These are phyloP conservation scores for Phallus indusiatus DNA, from an alignment of 768 basidiomycete genomes.

Conservation along the genomic window DNA sequence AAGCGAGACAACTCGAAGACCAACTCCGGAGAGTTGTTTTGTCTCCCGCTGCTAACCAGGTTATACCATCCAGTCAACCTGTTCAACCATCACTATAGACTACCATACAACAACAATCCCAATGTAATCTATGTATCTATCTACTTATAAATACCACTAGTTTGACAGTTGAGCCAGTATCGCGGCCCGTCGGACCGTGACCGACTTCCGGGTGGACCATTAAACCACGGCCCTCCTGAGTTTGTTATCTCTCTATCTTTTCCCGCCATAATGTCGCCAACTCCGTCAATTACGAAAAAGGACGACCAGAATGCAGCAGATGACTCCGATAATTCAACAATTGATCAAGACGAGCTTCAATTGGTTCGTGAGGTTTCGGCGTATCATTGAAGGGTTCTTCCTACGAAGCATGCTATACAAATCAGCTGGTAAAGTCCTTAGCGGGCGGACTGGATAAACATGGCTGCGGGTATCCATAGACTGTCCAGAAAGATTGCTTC, in stretches of 20 bases:
- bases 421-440: conserved; percentile 5
- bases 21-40: conserved; percentile 44
- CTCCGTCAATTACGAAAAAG: background rate
- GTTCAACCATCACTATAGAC: background rate
- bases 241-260: background rate
- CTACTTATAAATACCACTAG: background rate
- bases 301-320: background rate
- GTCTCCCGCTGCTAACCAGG: conserved; percentile 48
- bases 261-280: background rate
- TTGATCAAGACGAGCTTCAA: conserved; percentile 43
- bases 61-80: conserved; percentile 30
- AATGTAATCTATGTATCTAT: background rate
- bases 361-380: conserved; percentile 37
- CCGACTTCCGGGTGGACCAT: background rate
- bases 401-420: conserved; percentile 10
- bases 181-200: background rate
- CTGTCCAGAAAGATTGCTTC: conserved; percentile 7
- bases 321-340: conserved; percentile 20
- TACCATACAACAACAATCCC: background rate
- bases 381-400: conserved; percentile 21
- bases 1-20: conserved; percentile 30
- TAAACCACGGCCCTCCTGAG: background rate
- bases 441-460: background rate
- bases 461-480: conserved; percentile 8
- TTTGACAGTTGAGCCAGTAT: background rate